phyloP scores from a whole-genome alignment of 192 early-diverging fungal species.

The Podila horticola region DNA sequence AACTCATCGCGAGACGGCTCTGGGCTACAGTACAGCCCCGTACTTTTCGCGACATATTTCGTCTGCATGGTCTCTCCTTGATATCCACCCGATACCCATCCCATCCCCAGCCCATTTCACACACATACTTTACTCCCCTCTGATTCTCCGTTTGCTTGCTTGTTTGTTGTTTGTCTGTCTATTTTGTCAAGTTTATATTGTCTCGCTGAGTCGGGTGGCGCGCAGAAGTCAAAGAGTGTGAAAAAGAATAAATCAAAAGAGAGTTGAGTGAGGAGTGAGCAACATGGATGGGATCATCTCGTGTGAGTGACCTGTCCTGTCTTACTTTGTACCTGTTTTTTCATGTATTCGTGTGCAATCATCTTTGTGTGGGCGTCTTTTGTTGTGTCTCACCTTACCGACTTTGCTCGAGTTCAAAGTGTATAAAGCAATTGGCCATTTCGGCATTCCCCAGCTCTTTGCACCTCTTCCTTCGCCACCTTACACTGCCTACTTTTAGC shows the following conservation, averaged over 20 bases:
- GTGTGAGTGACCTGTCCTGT: background rate
- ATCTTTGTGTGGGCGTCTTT: background rate
- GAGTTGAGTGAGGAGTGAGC: conserved; percentile 8
- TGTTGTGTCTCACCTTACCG: background rate
- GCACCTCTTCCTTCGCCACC: conserved; percentile 8
- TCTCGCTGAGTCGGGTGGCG: background rate
- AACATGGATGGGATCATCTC: background rate
- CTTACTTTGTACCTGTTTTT: background rate
- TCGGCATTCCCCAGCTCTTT: conserved; percentile 2
- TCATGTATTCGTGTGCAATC: background rate
- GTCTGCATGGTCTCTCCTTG: background rate
- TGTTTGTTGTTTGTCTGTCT: background rate
- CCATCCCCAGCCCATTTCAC: no score
- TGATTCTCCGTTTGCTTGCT: no score
- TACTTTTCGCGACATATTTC: background rate
- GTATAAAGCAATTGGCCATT: conserved; percentile 7
- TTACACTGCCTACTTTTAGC: conserved; percentile 4
- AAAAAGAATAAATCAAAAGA: background rate
- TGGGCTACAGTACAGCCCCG: background rate
- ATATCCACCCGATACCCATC: background rate
- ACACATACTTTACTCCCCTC: background rate
- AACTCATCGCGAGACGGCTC: background rate
- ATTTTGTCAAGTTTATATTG: background rate
- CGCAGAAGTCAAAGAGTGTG: background rate
- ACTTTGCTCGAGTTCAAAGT: background rate